A percentile compares a stretch with the other conserved stretches of the same genome.
phyloP scores from a whole-genome alignment of 768 basidiomycete genomes.

The Peribolospora baueri region DNA sequence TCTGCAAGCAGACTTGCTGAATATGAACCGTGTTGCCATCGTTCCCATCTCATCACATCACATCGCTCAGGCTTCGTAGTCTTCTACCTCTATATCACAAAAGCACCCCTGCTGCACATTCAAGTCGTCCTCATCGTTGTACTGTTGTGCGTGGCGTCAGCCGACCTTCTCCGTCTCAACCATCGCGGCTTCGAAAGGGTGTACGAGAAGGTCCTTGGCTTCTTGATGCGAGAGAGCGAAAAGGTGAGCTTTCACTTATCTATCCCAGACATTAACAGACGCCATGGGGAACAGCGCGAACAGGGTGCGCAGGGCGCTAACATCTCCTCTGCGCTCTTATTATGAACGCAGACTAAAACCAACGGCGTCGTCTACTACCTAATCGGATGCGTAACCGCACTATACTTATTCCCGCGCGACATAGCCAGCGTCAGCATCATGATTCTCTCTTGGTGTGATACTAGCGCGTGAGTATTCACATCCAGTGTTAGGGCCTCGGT shows the following conservation, averaged over 20 bases:
- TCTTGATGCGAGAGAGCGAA: constrained; percentile 12
- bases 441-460: constrained; percentile 15
- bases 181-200: constrained; percentile 4
- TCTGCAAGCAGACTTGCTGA: background rate
- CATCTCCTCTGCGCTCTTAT: no score
- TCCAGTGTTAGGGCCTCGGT: no score
- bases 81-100: constrained; percentile 8
- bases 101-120: constrained; percentile 6
- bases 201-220: constrained; percentile 10
- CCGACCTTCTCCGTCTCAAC: constrained; percentile 11
- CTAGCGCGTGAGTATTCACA: constrained; percentile 4
- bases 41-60: background rate
- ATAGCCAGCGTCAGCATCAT: constrained; percentile 14
- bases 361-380: constrained; percentile 13
- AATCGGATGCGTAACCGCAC: constrained; percentile 11
- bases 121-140: constrained; percentile 1
- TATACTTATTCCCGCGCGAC: constrained; percentile 13
- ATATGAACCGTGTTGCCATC: background rate
- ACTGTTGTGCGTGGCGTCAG: constrained; percentile 6
- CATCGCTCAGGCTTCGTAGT: constrained; percentile 6
- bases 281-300: background rate
- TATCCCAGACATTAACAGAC: no score
- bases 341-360: background rate
- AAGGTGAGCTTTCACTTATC: background rate
- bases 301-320: constrained; percentile 3